phyloP scores from a whole-genome alignment of 441 rosid species.

The Adansonia grandidieri region DNA sequence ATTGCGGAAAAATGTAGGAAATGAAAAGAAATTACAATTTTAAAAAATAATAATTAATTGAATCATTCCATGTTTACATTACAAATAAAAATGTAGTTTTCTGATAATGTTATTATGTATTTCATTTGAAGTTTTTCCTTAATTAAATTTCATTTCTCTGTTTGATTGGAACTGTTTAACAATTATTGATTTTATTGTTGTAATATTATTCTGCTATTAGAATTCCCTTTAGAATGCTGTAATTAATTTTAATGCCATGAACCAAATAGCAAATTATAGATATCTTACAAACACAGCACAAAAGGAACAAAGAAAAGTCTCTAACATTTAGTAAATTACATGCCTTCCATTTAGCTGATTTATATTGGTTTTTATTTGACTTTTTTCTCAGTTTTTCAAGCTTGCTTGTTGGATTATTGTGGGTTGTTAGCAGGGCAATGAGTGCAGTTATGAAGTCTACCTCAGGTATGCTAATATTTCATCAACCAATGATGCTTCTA shows the following conservation, averaged over 20 bases:
- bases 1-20: neutral
- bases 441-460: constrained; percentile 34
- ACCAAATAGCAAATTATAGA: neutral
- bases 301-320: neutral
- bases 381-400: constrained; percentile 4
- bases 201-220: neutral
- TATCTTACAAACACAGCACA: neutral
- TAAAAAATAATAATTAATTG: too few relatives aligned
- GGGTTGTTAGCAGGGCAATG: constrained; percentile 37
- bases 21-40: neutral
- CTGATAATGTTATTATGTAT: neutral
- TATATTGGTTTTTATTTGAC: neutral
- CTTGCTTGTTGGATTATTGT: constrained; percentile 38
- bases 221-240: neutral
- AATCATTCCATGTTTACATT: neutral
- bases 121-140: neutral
- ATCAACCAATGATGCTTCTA: neutral
- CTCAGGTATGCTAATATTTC: constrained; percentile 39
- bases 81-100: neutral
- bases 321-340: neutral
- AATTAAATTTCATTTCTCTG: neutral
- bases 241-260: too few relatives aligned
- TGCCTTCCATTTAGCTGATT: neutral
- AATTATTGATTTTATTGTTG: neutral
- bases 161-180: neutral